Conservation (phyloP, 2,329 filamentous ascomycete species). For the Nannizziopsis arthrosporioides region DNA sequence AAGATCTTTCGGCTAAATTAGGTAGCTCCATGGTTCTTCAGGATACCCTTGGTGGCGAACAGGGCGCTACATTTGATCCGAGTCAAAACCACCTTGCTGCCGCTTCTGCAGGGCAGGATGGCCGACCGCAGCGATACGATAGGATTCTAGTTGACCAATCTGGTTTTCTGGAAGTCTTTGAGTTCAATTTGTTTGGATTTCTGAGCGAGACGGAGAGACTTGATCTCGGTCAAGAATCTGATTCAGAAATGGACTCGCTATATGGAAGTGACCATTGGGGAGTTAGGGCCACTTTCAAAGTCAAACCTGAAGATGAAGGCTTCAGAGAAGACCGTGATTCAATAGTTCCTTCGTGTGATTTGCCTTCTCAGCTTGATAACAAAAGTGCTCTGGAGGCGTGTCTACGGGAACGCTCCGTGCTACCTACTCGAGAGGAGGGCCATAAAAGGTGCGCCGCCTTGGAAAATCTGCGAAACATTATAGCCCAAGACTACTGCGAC, state of each 20-base stretch:
- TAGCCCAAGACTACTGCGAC: neutral
- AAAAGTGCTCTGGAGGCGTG: neutral
- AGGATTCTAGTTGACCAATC: constrained; percentile 44
- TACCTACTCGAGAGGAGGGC: constrained; percentile 10
- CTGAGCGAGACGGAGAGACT: constrained; percentile 17
- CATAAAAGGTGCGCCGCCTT: constrained; percentile 8
- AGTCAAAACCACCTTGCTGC: constrained; percentile 45
- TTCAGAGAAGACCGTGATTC: neutral
- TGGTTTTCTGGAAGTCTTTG: constrained; percentile 29
- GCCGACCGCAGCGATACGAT: constrained; percentile 54
- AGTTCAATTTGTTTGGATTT: constrained; percentile 50
- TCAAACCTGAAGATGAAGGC: neutral
- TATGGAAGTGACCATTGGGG: constrained; percentile 27
- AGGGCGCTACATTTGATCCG: constrained; percentile 55
- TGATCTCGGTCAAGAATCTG: neutral
- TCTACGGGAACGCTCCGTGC: constrained; percentile 2
- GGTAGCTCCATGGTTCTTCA: constrained; percentile 16
- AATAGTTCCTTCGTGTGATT: neutral
- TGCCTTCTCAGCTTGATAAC: neutral
- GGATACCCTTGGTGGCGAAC: constrained; percentile 45
- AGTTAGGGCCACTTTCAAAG: constrained; percentile 11
- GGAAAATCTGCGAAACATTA: constrained; percentile 10
- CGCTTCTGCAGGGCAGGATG: constrained; percentile 39
- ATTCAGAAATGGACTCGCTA: constrained; percentile 3
- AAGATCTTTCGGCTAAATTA: constrained; percentile 31